Percentiles rank a stretch among this genome's conserved stretches.
These are phyloP conservation scores for Cucumis cinereus DNA, from an alignment of 306 rosid species.

Conservation along the genomic window DNA sequence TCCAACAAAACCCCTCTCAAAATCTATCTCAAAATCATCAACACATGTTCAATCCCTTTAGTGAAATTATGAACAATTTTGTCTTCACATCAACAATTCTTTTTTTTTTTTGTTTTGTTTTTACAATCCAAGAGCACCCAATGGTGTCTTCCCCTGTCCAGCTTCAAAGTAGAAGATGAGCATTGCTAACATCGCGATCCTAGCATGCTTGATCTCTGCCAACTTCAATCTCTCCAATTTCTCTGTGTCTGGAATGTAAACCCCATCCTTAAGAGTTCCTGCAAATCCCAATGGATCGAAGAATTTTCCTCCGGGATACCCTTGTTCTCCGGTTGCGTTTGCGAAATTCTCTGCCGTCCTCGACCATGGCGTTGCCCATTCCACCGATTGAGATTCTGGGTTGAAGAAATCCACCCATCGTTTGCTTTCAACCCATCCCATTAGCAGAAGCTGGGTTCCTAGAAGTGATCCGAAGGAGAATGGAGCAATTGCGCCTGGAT, in stretches of 20 bases:
- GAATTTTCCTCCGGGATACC: conserved; percentile 94
- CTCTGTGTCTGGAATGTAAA: conserved; percentile 48
- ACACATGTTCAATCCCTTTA: neutral
- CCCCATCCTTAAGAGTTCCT: conserved; percentile 49
- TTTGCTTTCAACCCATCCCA: conserved; percentile 99
- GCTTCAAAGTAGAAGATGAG: conserved; percentile 92
- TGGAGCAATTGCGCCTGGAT: conserved; percentile 78
- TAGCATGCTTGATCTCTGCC: conserved; percentile 93
- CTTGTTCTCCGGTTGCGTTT: conserved; percentile 82
- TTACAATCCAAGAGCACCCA: conserved; percentile 92
- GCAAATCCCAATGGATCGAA: conserved; percentile 77
- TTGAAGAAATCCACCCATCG: conserved; percentile 98
- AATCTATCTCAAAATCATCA: neutral
- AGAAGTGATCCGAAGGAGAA: conserved; percentile 89
- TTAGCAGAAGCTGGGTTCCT: conserved; percentile 80
- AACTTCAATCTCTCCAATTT: conserved; percentile 77
- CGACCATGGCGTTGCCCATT: conserved; percentile 99
- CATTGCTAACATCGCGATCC: conserved; percentile 96
- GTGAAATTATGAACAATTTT: conserved; percentile 1
- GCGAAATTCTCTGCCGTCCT: conserved; percentile 76
- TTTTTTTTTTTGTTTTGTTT: neutral
- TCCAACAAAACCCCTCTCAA: neutral
- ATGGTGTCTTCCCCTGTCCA: conserved; percentile 98
- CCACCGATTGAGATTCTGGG: conserved; percentile 90
- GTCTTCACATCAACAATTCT: neutral